Base-by-base conservation (phyloP, 202 grass and related monocot species). In the Musa balbisiana region DNA sequence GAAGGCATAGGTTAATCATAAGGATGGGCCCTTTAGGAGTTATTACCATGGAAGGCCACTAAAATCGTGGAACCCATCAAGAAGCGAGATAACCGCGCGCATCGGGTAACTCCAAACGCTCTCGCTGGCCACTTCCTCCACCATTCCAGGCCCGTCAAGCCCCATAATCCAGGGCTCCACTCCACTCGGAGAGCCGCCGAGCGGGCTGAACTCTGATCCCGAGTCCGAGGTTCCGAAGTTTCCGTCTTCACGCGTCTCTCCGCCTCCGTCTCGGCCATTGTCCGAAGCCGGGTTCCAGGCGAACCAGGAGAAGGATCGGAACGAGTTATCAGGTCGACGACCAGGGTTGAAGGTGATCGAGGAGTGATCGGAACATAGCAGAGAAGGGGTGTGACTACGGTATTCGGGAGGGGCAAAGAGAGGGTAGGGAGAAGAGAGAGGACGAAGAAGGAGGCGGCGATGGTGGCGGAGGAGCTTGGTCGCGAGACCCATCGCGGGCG, bases 31-130 rank as follows among this genome's bases (percentile, higher is more conserved):
- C 58, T 69, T 54, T 63, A 20, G 29, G 20, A 64, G 65, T 64
- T 16, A 78, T 51, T 91, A 98, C 94, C 90, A 93, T 65, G 94
- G 90, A 64, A 98, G 75, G 76, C 94, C 94, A 52, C 86, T 98
- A 53, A 98, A 54, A 51, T 55, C 83, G 71, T 93, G 90, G 16
- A 84, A 87, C 43, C 86, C 90, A 21, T 93, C 88, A 51, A 98
- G 80, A 62, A 83, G 59, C 5, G 71, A 69, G 22, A 73, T 76
- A 64, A 98, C 2, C 3, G 69, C 65, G 51, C 15, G 74, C 0
- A 79, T 29, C 13, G 84, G 52, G 20, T 81, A 88, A 84, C 74
- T 79, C 68, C 71, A 79, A 49, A 84, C 0, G 29, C 77, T 77
- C 16, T 69, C 86, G 49, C 72, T 76, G 27, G 70, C 74, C 21